Base-by-base conservation (phyloP, 2,329 filamentous ascomycete species). In the Paecilomyces niveus region DNA sequence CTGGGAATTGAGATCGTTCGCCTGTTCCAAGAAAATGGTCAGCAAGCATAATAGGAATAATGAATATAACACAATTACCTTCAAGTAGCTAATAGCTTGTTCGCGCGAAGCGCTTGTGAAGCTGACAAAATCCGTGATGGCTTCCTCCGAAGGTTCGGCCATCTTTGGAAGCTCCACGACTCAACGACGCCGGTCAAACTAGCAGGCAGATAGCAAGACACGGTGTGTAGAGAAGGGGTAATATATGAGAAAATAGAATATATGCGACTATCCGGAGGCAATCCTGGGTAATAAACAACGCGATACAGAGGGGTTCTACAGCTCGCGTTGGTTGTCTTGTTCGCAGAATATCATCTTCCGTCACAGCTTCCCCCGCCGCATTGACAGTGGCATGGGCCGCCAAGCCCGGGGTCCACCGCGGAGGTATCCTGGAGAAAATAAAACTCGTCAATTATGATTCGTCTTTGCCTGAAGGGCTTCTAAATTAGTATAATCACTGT, bases 1-100 rank as follows among this genome's bases (percentile, higher is more conserved):
- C 49, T 77, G 72, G 1, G 74, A 70, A 61, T 80, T 73, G 54
- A 75, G 70, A 56, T 78, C 73, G 61, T 78, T 74, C 56, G 74
- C 76, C 78, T 79, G 56, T 29, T 13, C 21, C 50, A 13, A 56
- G 53, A 54, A 33, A 53, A 29, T 18, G 54, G n/a, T 4, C 53
- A 21, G 8, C 29, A 26, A 18, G 11, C 24, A 54, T 21, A 57
- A n/a, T 8, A 5, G 9, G 26, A 35, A 29, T 39, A 32, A 26
- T 24, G 18, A 39, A 22, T 29, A 26, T n/a, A 33, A 53, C 58
- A 4, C 3, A 18, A 45, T 29, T 56, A 78, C 76, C 68, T 75
- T 75, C 31, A 78, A 64, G 59, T 76, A 78, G 56, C 61, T 66
- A 60, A 76, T 68, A 9, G 76, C 76, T 59, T 74, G 69, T 35